Evolutionary conservation across 306 rosid species (phyloP), one percentile per base, ranked within the genome.

Genomic region (Vigna reflexopilosa): DNA sequence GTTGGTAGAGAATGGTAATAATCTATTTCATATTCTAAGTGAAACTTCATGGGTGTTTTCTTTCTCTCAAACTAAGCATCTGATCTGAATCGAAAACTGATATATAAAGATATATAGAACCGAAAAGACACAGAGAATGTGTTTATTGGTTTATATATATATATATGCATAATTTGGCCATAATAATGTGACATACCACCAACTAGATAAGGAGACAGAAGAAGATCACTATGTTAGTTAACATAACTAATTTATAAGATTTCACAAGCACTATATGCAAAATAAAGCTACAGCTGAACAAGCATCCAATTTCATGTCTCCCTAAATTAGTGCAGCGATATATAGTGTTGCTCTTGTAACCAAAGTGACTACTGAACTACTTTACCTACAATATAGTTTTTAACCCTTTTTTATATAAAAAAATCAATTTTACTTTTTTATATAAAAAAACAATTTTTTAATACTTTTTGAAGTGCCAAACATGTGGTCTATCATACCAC

Each of bases 161-260:
- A 2, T 40, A 3, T 44, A 22, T 24, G 14, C 56, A 45, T 45
- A 6, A 67, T 12, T 44, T 13, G 38, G 38, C 13, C 1, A 66
- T 42, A 7, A 67, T 44, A 44, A 67, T 12, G 48, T 67, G 73
- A 67, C 51, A 45, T 47, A 24, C 22, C 73, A 67, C 55, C 73
- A 5, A 44, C 52, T 20, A 67, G n/a, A 67, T 67, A 45, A 67
- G 12, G 73, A 47, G 73, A 67, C 24, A 67, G 19, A 22, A 55
- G 45, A 45, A 67, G 36, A 7, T 67, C 54, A 20, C 34, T 65
- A 65, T 11, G 20, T 30, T 13, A 13, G 55, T 67, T 44, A 42
- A 22, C 34, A 40, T 66, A 45, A 67, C 55, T 67, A 67, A 67
- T 45, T 67, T 67, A 45, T 13, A 67, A 20, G 55, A 45, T 49